phyloP scores from a whole-genome alignment of 2,329 filamentous ascomycete genomes.

The Alternaria metachromatica region DNA sequence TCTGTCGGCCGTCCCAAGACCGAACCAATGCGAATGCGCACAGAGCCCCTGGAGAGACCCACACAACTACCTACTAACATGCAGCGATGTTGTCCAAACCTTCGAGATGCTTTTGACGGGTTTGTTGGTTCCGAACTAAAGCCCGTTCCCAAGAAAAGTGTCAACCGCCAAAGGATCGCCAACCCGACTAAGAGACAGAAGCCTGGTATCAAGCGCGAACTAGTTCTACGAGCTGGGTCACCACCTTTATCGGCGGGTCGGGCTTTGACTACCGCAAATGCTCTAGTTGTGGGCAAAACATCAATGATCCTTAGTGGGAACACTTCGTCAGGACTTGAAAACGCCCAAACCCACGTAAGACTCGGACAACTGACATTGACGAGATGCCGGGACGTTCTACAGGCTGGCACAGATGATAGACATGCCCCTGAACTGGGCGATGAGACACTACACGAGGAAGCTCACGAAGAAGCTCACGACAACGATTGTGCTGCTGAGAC shows the following conservation, averaged over 20 bases:
- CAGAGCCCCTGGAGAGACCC: not conserved
- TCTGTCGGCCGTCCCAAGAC: not conserved
- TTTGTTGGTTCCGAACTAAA: slow-evolving; percentile 18
- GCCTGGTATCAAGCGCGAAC: not conserved
- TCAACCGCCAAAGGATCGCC: not conserved
- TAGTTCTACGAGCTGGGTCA: slow-evolving; percentile 10
- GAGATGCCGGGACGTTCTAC: not conserved
- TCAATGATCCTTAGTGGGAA: not conserved
- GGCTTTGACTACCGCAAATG: not conserved
- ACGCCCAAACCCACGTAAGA: not conserved
- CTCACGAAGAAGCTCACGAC: not conserved
- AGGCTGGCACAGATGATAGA: not conserved
- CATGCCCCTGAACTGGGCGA: not conserved
- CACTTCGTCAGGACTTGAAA: not conserved
- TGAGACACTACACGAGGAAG: not conserved
- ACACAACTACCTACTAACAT: not conserved
- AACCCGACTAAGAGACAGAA: not conserved
- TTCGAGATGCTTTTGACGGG: slow-evolving; percentile 14
- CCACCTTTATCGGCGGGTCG: slow-evolving; percentile 6
- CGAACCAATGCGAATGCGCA: not conserved
- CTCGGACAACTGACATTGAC: not conserved
- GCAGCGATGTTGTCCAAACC: not conserved
- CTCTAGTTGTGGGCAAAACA: not conserved
- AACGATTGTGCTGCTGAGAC: not conserved
- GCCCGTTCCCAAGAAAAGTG: not conserved